Base-by-base conservation (phyloP, 768 basidiomycete species). In the Lentinus brumalis region DNA sequence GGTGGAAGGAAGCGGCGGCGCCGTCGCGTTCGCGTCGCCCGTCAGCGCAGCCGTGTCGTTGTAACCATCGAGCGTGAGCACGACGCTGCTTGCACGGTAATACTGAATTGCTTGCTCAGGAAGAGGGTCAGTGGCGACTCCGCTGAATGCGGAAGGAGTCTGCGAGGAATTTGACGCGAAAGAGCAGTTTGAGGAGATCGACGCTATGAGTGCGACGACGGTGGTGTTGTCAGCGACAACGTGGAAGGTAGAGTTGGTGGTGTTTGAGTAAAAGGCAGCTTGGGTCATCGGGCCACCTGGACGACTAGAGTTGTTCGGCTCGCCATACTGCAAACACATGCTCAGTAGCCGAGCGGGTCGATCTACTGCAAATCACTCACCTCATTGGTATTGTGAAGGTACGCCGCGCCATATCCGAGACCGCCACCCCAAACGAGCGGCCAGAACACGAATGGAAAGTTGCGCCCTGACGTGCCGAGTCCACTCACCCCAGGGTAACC, bases 381-480 rank as follows among this genome's bases (percentile, higher is more conserved):
- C 74, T 86, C 83, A 31, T 44, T 40, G 40, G 74, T 59, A 32
- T 73, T 70, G 2, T 74, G 60, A 50, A 80, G 62, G 60, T 81
- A 79, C 4, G 63, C 69, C 18, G 67, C 66, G 6, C 71, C 73
- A 21, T 69, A 60, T 61, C 66, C 42, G 50, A 76, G 30, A 59
- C 66, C 63, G 1, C 72, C 73, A 2, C 73, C 75, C 82, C 84
- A 88, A 1, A 78, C 77, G 10, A 88, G 44, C 7, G 87, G 87
- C 86, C 87, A 89, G 73, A 80, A 89, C 62, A 77, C 78, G 68
- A 86, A 89, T 0, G 88, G 88, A 67, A 89, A 88, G 2, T 77
- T 77, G 0, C 78, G 77, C 0, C 79, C 79, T 0, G 63, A 46
- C 16, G 86, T 83, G 14, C 85, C 84, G 4, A 77, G 76, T 7